phyloP scores from a whole-genome alignment of 1,284 basidiomycete species.

The Leucoagaricus sp. region DNA sequence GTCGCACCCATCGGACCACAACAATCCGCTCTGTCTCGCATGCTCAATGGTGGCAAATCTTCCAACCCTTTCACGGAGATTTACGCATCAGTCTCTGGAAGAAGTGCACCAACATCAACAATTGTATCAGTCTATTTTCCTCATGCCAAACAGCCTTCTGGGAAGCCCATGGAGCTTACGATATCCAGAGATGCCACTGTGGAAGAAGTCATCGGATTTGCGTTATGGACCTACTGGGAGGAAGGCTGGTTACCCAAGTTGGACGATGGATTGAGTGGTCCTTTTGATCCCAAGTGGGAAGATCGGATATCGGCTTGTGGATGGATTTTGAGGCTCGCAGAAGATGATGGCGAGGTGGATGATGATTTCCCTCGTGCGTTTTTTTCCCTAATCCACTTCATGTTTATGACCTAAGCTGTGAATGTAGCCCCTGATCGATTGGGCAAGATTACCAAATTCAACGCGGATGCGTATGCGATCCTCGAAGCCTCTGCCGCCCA shows the following conservation, averaged over 20 bases:
- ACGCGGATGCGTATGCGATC: slow-evolving; percentile 90
- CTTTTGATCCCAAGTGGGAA: slow-evolving; percentile 64
- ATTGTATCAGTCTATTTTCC: slow-evolving; percentile 89
- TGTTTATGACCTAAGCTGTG: too few species aligned
- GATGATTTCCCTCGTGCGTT: slow-evolving; percentile 93
- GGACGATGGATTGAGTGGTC: slow-evolving; percentile 60
- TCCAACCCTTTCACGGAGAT: slow-evolving; percentile 82
- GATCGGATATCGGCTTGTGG: slow-evolving; percentile 73
- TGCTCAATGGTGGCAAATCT: slow-evolving; percentile 60
- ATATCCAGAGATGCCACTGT: slow-evolving; percentile 90
- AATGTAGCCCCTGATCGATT: slow-evolving; percentile 87
- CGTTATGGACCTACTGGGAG: slow-evolving; percentile 91
- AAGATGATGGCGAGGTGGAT: slow-evolving; percentile 97
- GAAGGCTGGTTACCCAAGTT: slow-evolving; percentile 80
- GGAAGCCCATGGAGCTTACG: slow-evolving; percentile 60
- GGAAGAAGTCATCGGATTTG: slow-evolving; percentile 95
- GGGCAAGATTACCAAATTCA: slow-evolving; percentile 86
- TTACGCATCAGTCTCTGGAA: slow-evolving; percentile 80
- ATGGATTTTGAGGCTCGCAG: slow-evolving; percentile 95
- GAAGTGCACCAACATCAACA: slow-evolving; percentile 64
- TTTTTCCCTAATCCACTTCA: neutral
- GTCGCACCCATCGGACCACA: slow-evolving; percentile 41
- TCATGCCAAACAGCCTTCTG: slow-evolving; percentile 65
- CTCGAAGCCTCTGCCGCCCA: slow-evolving; percentile 76
- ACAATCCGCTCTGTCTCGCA: slow-evolving; percentile 64